These are phyloP conservation scores for Oryza glaberrima DNA, from an alignment of 176 grass and related monocot species.

Conservation along the genomic window DNA sequence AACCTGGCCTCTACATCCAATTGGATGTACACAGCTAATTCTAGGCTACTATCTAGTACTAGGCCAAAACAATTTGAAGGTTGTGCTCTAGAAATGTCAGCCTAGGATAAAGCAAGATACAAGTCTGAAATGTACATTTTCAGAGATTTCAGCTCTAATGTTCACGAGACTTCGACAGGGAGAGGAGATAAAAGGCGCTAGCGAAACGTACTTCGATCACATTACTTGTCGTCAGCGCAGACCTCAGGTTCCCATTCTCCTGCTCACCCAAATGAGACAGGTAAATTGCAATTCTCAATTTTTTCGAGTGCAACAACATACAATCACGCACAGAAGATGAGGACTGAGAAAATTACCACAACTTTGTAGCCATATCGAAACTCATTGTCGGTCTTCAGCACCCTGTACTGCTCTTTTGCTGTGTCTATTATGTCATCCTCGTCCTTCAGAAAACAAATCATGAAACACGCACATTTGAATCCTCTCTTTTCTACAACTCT, in stretches of 20 bases:
- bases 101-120: neutral
- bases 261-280: slow-evolving; percentile 44
- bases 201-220: slow-evolving; percentile 76
- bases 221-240: slow-evolving; percentile 67
- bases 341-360: slow-evolving; percentile 62
- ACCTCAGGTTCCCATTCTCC: slow-evolving; percentile 84
- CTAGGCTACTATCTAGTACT: neutral
- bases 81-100: slow-evolving; percentile 5
- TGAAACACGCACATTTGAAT: neutral
- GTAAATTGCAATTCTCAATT: slow-evolving; percentile 2
- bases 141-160: neutral
- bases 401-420: slow-evolving; percentile 68
- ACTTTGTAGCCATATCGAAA: slow-evolving; percentile 96
- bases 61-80: slow-evolving; percentile 21
- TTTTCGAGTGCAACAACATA: neutral
- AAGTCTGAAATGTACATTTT: neutral
- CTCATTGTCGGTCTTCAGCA: slow-evolving; percentile 65
- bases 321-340: neutral
- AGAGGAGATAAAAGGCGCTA: neutral
- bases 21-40: too few species aligned
- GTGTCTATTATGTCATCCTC: slow-evolving; percentile 80
- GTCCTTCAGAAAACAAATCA: slow-evolving; percentile 53
- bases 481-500: neutral
- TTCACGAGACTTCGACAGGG: neutral
- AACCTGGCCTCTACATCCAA: too few species aligned